Base-by-base conservation (phyloP, 768 basidiomycete genomes). In the Mycena vitilis region DNA sequence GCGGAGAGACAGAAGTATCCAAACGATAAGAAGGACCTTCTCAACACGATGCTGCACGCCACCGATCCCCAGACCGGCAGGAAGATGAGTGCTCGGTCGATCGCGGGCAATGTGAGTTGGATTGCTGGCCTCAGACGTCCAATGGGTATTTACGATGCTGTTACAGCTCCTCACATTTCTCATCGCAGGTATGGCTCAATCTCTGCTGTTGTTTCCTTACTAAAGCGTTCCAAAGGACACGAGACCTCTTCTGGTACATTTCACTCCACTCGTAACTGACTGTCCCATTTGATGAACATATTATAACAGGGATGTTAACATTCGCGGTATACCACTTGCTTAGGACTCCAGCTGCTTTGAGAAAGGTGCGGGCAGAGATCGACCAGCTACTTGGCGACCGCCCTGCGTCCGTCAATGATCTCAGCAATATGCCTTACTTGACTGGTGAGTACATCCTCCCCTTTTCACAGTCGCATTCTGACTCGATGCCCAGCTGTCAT, bases 331-430 rank as follows among this genome's bases (percentile, higher is more conserved):
- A 84, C 71, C 80, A 81, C 66, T 76, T 88, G 15, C 77, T 88
- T 23, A 77, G 79, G 45, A 76, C 83, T 60, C 83, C 84, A 0
- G 73, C 75, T 13, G 81, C 81, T 0, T 77, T 87, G 72, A 76
- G 79, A n/a, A 83, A 81, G 54, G 78, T 87, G 12, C 83, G 84
- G 4, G 75, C 77, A 7, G 88, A 89, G 66, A 75, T 88, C 12
- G 86, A 88, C 69, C 64, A 73, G 30, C 79, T 85, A 9, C 70
- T 84, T 48, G 83, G 84, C 15, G 79, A 81, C 20, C 76, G 79
- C 48, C 77, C 77, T 1, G 77, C 82, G 20, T 77, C 77, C 56
- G 69, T 75, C 13, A 78, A 80, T 5, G 82, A 86, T 66, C 71
- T 86, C 42, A 70, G 72, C 59, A 83, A 84, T 65, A 72, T 86